These are phyloP conservation scores for Talaromyces sp. DNA, from an alignment of 2,329 filamentous ascomycete genomes.

Conservation along the genomic window DNA sequence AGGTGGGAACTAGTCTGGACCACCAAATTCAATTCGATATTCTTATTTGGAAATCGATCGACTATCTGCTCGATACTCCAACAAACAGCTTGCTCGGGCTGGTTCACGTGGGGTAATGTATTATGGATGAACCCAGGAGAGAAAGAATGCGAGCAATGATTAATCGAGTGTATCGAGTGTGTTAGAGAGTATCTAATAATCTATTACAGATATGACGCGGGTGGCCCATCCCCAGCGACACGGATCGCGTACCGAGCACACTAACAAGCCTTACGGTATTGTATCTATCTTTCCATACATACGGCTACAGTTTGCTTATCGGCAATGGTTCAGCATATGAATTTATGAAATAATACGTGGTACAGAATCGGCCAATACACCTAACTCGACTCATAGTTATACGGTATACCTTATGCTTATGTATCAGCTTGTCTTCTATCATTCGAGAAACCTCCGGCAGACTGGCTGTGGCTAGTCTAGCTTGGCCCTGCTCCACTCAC, in stretches of 20 bases:
- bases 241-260: constrained; percentile 1
- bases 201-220: constrained; percentile 7
- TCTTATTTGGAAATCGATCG: too few species aligned
- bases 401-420: too few species aligned
- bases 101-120: neutral
- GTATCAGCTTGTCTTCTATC: neutral
- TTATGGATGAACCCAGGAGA: neutral
- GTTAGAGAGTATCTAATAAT: too few species aligned
- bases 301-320: too few species aligned
- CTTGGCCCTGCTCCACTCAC: neutral
- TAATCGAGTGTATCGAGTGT: too few species aligned
- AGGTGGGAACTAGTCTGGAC: constrained; percentile 9
- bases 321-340: too few species aligned
- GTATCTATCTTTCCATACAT: neutral
- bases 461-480: neutral
- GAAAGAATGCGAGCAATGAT: neutral
- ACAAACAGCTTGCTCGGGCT: neutral
- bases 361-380: too few species aligned
- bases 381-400: too few species aligned
- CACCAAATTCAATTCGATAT: neutral
- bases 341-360: too few species aligned
- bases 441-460: neutral
- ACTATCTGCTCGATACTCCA: neutral
- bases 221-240: constrained; percentile 7
- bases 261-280: neutral